phyloP scores from a whole-genome alignment of 305 asterid species.

The Vinca major region DNA sequence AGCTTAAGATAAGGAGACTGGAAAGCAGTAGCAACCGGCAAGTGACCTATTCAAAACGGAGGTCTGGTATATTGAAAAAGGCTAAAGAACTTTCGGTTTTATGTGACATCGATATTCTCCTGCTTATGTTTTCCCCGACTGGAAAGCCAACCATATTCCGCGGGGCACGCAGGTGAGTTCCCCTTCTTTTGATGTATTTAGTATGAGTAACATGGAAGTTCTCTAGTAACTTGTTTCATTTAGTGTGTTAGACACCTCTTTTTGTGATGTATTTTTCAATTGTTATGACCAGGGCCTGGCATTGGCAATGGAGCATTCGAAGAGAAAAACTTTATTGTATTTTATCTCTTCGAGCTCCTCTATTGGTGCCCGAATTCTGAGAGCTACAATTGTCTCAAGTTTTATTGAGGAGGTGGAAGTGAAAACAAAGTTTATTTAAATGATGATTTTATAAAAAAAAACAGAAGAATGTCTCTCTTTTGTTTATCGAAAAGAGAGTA shows the following conservation, averaged over 20 bases:
- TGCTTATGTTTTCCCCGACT: conserved; percentile 76
- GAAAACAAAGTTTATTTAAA: not conserved
- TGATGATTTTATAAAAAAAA: not conserved
- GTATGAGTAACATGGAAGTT: not conserved
- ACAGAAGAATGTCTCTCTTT: not conserved
- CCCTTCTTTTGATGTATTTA: not conserved
- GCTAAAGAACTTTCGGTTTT: conserved; percentile 76
- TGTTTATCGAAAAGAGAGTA: not conserved
- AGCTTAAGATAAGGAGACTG: conserved; percentile 67
- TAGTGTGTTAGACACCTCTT: not conserved
- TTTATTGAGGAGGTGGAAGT: not conserved
- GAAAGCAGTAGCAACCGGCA: conserved; percentile 68
- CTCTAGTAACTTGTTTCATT: not conserved
- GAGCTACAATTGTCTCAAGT: not conserved
- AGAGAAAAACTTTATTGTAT: not conserved
- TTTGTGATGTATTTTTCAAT: not conserved
- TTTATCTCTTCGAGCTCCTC: not conserved
- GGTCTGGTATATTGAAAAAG: conserved; percentile 71
- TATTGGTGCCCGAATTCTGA: not conserved
- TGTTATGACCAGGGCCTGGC: not conserved
- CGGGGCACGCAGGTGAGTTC: conserved; percentile 52
- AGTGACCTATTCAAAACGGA: conserved; percentile 72
- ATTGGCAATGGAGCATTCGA: not conserved
- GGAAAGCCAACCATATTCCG: conserved; percentile 71
- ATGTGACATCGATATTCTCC: conserved; percentile 67